phyloP scores from a whole-genome alignment of 2,329 filamentous ascomycete species.

The Corniculantispora saksenae region DNA sequence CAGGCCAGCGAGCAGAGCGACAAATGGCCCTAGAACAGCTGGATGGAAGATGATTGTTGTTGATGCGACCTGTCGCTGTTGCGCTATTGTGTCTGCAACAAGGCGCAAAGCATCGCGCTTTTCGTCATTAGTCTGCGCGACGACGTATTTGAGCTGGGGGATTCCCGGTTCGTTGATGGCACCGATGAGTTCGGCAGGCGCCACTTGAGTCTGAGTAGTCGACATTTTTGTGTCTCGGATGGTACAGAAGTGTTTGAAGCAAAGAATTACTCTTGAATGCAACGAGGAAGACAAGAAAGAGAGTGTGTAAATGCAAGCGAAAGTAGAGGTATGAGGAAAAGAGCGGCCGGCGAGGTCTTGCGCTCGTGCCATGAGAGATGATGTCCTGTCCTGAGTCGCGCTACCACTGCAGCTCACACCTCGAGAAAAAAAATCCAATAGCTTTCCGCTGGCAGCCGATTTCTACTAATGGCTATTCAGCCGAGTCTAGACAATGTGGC shows the following conservation, averaged over 20 bases:
- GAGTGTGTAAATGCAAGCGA: background rate
- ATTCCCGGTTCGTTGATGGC: constrained; percentile 31
- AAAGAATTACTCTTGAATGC: background rate
- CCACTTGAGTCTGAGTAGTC: constrained; percentile 4
- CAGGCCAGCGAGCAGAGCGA: constrained; percentile 38
- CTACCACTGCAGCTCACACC: background rate
- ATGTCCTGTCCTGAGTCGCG: background rate
- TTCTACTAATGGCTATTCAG: background rate
- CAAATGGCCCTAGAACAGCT: constrained; percentile 47
- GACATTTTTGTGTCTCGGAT: background rate
- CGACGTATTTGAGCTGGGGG: constrained; percentile 62
- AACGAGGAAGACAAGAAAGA: background rate
- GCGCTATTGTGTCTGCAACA: constrained; percentile 77
- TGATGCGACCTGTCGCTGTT: constrained; percentile 73
- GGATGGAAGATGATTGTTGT: constrained; percentile 65
- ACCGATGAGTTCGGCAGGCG: background rate
- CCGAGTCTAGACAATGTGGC: constrained; percentile 2
- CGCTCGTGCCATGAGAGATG: background rate
- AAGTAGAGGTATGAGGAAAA: background rate
- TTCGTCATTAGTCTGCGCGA: constrained; percentile 54
- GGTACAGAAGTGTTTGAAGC: background rate
- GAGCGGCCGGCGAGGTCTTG: background rate
- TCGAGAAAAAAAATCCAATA: background rate
- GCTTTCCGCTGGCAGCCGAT: background rate
- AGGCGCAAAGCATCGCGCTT: constrained; percentile 69